These are phyloP conservation scores for Cornus controversa DNA, from an alignment of 148 eudicot genomes.

Conservation along the genomic window DNA sequence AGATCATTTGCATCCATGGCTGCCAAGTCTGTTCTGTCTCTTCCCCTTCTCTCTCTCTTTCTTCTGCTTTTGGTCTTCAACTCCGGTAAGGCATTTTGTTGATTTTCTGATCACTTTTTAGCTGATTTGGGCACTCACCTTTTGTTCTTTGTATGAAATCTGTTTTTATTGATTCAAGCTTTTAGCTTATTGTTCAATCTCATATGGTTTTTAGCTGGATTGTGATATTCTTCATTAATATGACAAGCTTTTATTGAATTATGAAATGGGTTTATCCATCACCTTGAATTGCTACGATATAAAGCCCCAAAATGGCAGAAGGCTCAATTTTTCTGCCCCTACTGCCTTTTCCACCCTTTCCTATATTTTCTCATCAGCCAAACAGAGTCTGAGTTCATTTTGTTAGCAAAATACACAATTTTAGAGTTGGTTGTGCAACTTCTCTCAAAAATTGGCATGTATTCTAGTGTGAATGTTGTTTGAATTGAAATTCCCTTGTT, in stretches of 20 bases:
- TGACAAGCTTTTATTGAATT: too few species aligned
- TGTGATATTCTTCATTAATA: background rate
- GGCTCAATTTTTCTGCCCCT: background rate
- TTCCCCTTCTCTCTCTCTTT: slow-evolving; percentile 6
- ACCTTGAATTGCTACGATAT: too few species aligned
- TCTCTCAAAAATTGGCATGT: too few species aligned
- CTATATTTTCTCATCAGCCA: background rate
- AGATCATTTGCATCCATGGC: slow-evolving; percentile 6
- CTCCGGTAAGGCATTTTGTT: slow-evolving; percentile 7
- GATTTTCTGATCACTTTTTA: background rate
- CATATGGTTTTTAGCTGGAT: background rate
- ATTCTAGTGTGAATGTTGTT: too few species aligned
- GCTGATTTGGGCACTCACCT: background rate
- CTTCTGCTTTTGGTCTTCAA: slow-evolving; percentile 2
- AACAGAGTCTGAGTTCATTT: too few species aligned
- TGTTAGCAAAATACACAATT: too few species aligned
- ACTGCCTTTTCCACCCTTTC: background rate
- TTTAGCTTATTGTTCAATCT: background rate
- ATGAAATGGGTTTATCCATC: background rate
- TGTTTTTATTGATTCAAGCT: background rate
- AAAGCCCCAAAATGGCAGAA: too few species aligned
- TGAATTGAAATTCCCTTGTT: too few species aligned
- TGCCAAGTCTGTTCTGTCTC: background rate
- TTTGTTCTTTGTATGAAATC: too few species aligned
- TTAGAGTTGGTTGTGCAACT: too few species aligned